Evolutionary conservation across 2,329 filamentous ascomycete species (phyloP).

Genomic region (Teratosphaeria zuluensis): DNA sequence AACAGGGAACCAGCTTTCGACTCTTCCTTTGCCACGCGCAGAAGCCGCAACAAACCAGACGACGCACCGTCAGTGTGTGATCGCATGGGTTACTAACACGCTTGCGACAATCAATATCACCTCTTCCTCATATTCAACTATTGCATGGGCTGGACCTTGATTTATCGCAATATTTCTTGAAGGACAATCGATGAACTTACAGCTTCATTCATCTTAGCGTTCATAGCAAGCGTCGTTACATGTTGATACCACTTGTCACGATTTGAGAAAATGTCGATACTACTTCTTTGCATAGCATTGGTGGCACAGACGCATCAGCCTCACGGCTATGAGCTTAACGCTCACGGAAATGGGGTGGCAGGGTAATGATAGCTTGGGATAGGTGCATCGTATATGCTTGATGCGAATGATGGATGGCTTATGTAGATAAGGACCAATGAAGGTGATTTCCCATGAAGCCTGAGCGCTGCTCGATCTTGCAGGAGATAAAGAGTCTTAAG

Average conservation of each 20-base stretch:
- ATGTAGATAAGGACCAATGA: not conserved
- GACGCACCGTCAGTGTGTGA: slow-evolving; percentile 42
- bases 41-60: slow-evolving; percentile 49
- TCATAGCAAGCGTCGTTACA: slow-evolving; percentile 8
- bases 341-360: slow-evolving; percentile 1
- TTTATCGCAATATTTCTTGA: not conserved
- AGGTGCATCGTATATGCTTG: not conserved
- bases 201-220: slow-evolving; percentile 6
- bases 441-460: slow-evolving; percentile 10
- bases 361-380: too few relatives aligned
- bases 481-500: too few relatives aligned
- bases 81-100: not conserved
- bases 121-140: slow-evolving; percentile 1
- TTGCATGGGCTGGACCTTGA: slow-evolving; percentile 12
- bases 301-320: slow-evolving; percentile 9
- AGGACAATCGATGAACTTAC: not conserved
- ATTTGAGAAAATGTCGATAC: not conserved
- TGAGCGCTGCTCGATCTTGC: too few relatives aligned
- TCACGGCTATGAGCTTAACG: slow-evolving; percentile 8
- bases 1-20: slow-evolving; percentile 77
- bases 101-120: not conserved
- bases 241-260: not conserved
- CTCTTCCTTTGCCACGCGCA: slow-evolving; percentile 86
- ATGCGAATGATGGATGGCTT: not conserved
- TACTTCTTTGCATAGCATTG: slow-evolving; percentile 5